Evolutionary conservation across 2,329 filamentous ascomycete species (phyloP).

Genomic region (Leptographium lundbergii): DNA sequence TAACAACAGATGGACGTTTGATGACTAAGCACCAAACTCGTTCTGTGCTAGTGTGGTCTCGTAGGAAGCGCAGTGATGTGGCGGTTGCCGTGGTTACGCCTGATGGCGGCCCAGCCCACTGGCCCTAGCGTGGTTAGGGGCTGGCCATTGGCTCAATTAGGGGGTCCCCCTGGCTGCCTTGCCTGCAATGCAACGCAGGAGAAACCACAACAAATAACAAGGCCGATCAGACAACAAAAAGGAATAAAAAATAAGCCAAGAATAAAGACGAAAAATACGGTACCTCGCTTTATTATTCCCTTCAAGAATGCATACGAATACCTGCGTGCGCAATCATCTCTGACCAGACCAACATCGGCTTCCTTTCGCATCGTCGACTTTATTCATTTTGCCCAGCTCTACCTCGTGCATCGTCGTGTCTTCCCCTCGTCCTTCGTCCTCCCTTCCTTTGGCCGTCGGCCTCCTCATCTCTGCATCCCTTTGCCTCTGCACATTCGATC

Average conservation of each 20-base stretch:
- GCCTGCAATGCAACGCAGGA: background rate
- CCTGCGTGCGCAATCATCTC: background rate
- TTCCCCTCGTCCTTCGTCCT: constrained; percentile 2
- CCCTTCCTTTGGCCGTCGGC: background rate
- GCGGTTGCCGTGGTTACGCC: constrained; percentile 11
- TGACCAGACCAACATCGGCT: background rate
- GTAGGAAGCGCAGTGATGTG: background rate
- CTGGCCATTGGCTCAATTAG: constrained; percentile 9
- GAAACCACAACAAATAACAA: constrained; percentile 1
- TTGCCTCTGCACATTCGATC: background rate
- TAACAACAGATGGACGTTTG: background rate
- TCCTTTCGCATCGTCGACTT: background rate
- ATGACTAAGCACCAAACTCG: background rate
- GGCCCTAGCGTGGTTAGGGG: constrained; percentile 5
- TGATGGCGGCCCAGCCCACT: background rate
- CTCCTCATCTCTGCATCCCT: background rate
- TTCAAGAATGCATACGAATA: background rate
- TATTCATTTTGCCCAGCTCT: background rate
- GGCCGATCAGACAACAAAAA: background rate
- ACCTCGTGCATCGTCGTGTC: background rate
- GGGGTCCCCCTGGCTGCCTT: background rate
- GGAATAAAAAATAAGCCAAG: background rate
- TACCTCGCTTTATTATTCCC: background rate
- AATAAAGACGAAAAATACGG: background rate
- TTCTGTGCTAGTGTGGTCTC: background rate